A percentile compares a stretch with the other conserved stretches of the same genome.
These are phyloP conservation scores for Hysterangium stoloniferum DNA, from an alignment of 768 basidiomycete genomes.

Conservation along the genomic window DNA sequence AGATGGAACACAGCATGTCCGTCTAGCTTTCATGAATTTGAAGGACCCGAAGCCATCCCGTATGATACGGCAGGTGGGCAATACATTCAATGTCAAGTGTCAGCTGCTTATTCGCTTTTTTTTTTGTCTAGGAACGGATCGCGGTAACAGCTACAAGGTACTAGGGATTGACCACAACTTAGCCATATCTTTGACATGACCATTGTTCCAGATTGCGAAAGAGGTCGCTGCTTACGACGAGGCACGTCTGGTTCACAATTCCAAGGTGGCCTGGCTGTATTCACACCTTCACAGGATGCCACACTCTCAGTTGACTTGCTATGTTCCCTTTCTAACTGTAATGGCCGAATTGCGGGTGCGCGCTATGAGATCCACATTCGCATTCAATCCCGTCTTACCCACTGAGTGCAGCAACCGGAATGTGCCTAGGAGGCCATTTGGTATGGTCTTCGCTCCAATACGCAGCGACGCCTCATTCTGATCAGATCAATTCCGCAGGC, in stretches of 20 bases:
- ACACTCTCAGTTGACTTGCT: constrained; percentile 72
- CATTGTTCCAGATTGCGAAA: constrained; percentile 92
- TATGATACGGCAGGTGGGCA: constrained; percentile 75
- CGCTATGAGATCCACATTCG: constrained; percentile 5
- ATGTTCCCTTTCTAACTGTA: constrained; percentile 68
- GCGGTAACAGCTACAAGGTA: constrained; percentile 92
- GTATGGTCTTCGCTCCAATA: constrained; percentile 32
- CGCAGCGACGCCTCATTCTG: background rate
- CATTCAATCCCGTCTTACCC: constrained; percentile 10
- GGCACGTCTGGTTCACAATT: constrained; percentile 30
- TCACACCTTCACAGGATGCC: constrained; percentile 51
- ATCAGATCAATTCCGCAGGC: constrained; percentile 27
- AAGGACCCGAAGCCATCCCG: constrained; percentile 79
- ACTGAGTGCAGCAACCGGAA: constrained; percentile 58
- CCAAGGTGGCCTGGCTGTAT: background rate
- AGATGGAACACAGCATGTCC: constrained; percentile 55
- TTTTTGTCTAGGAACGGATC: constrained; percentile 55
- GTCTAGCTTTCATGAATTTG: constrained; percentile 87
- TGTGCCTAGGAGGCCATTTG: constrained; percentile 85
- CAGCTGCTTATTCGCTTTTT: no score
- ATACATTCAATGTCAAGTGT: no score
- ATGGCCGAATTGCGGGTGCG: constrained; percentile 80
- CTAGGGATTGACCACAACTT: no score
- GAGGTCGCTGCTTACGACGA: constrained; percentile 82
- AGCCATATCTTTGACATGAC: no score